Base-by-base conservation (phyloP, 176 grass and related monocot species). In the Oropetium thomaeum region DNA sequence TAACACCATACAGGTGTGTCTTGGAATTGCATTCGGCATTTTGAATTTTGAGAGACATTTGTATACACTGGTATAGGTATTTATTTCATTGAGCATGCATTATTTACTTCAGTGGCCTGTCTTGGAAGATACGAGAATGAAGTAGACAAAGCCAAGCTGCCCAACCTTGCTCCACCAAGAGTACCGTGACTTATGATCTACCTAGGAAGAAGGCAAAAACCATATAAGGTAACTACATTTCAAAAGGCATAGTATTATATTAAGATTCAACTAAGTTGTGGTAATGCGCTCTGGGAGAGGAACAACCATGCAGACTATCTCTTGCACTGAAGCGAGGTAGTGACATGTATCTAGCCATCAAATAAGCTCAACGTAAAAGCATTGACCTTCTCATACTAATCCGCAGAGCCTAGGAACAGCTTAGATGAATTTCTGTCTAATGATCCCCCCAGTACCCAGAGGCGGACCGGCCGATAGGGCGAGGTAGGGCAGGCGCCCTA, bases 1-100 rank as follows among this genome's bases (percentile, higher is more conserved):
- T 28, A 79, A 47, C 62, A 64, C 80, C 75, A 22, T 69, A 83
- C 44, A 83, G 44, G 75, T 79, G 80, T 47, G 54, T 37, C 81
- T 34, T 2, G 58, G 81, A 79, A 70, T 32, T 74, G 30, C 54
- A 48, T 45, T 53, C 69, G 45, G 30, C 62, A 83, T 79, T 82
- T 12, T 66, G 37, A 79, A 32, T 34, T 57, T 55, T 60, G 69
- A 58, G 30, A 32, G 53, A 33, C 17, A 54, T 82, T 58, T 54
- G 53, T 64, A 49, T 35, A 16, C 19, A 30, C 16, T 9, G 25
- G 69, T 51, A 67, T 19, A 35, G 26, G 64, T 51, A 47, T 83
- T 74, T 68, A 69, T 47, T 63, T 68, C 55, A 43, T 72, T 31
- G 30, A 5, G 4, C 28, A 45, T 33, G 48, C 44, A 27, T 69